Base-by-base conservation (phyloP, 306 rosid species). In the Pueraria montana region DNA sequence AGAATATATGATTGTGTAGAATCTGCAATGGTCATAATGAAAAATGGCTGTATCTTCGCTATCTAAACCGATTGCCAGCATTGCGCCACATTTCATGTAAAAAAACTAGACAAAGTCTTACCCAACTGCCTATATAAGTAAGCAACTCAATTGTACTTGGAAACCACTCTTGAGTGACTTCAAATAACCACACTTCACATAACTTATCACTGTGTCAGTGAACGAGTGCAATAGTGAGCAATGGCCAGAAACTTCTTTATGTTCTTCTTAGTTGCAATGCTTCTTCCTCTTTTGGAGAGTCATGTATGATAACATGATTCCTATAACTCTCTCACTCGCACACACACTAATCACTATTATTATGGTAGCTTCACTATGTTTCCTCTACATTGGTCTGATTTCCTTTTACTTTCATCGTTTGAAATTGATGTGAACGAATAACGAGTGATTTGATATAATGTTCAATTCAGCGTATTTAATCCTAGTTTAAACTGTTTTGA, bases 251-350 rank as follows among this genome's bases (percentile, higher is more conserved):
- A 72, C 53, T 24, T 74, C 38, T 1, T 67, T 48, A 12, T 81
- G 46, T 21, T 87, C 55, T 74, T 7, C 32, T 26, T 77, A 2
- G 30, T 74, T 18, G 18, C 75, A 63, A 49, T 84, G 72, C 53
- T 81, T 20, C 77, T 86, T 32, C 76, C 83, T 74, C 34, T 78
- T 5, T 77, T 18, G 21, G 89, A 90, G 18, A 88, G 66, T 77
- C 83, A 86, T 67, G 97, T 90, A 89, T 83, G 91, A 65, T 20
- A 11, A 63, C 58, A 30, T 18, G 17, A 18, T 64, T 49, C 66
- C 12, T 8, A 27, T 2, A 24, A 7, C 38, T 70, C 32, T 17
- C 20, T 32, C 32, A 27, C 32, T 1, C 32, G 32, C 61, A n/a
- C 14, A 4, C 16, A n/a, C 34, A 13, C 16, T 11, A 13, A n/a